Percentiles rank a stretch among this genome's conserved stretches.
phyloP scores from a whole-genome alignment of 352 stramenopile genomes.

The Globisporangium orthogonon region DNA sequence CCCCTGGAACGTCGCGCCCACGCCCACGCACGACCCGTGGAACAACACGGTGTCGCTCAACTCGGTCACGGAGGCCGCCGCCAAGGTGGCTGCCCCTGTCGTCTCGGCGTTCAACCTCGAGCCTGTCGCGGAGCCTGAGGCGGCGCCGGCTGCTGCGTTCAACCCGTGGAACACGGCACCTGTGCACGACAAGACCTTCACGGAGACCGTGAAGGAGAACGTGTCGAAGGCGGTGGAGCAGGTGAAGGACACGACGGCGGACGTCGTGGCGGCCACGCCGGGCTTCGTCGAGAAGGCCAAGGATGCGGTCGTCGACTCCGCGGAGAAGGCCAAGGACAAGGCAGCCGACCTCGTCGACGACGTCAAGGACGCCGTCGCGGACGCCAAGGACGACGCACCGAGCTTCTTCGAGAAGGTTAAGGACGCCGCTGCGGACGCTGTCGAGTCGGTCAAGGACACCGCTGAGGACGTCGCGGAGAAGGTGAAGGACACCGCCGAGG shows the following conservation, averaged over 20 bases:
- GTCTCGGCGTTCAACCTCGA: slow-evolving; percentile 29
- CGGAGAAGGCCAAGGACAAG: slow-evolving; percentile 14
- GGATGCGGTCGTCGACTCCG: slow-evolving; percentile 10
- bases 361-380: slow-evolving; percentile 11
- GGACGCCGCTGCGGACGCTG: slow-evolving; percentile 3
- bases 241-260: slow-evolving; percentile 11
- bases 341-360: slow-evolving; percentile 11
- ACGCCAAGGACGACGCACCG: slow-evolving; percentile 11
- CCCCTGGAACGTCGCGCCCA: slow-evolving; percentile 49
- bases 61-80: slow-evolving; percentile 15
- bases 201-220: slow-evolving; percentile 13
- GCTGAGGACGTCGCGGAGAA: slow-evolving; percentile 7
- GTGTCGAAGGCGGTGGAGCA: slow-evolving; percentile 7
- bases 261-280: slow-evolving; percentile 13
- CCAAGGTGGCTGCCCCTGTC: slow-evolving; percentile 11
- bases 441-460: slow-evolving; percentile 4
- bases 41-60: slow-evolving; percentile 32
- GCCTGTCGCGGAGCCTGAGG: slow-evolving; percentile 2
- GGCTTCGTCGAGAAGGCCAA: slow-evolving; percentile 16
- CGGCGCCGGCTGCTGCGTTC: neutral
- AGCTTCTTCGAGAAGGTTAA: slow-evolving; percentile 12
- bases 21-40: slow-evolving; percentile 31
- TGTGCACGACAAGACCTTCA: slow-evolving; percentile 20
- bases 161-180: slow-evolving; percentile 36
- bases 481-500: slow-evolving; percentile 9